These are phyloP conservation scores for Backusella morwellensis DNA, from an alignment of 192 early-diverging fungal species.

Conservation along the genomic window DNA sequence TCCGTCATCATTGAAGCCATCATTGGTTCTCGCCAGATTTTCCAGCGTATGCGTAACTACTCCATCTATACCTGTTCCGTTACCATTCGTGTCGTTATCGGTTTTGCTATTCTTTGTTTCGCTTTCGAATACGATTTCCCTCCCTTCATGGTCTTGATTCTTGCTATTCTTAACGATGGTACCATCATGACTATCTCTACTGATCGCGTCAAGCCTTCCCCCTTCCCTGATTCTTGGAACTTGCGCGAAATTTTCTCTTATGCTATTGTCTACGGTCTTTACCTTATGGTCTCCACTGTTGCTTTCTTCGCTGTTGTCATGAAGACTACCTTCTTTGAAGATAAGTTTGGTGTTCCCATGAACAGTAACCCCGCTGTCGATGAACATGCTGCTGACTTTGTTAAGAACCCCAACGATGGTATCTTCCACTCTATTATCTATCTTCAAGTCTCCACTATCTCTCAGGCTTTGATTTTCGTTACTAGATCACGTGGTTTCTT, in stretches of 20 bases:
- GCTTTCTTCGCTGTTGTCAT: conserved; percentile 63
- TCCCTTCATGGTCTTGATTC: conserved; percentile 81
- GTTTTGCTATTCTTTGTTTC: conserved; percentile 68
- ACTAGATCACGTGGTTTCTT: conserved; percentile 77
- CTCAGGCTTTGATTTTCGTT: conserved; percentile 78
- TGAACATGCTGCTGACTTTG: not conserved
- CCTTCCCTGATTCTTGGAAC: conserved; percentile 84
- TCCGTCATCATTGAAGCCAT: conserved; percentile 90
- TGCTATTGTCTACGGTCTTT: conserved; percentile 82
- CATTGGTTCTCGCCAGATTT: conserved; percentile 87
- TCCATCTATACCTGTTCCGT: conserved; percentile 90
- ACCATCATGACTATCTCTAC: conserved; percentile 90
- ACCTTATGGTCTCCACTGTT: conserved; percentile 77
- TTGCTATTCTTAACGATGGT: conserved; percentile 90
- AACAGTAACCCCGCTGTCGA: conserved; percentile 1
- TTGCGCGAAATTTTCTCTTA: conserved; percentile 83
- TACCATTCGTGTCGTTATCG: conserved; percentile 74
- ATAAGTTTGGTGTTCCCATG: conserved; percentile 18
- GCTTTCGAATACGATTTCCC: conserved; percentile 82
- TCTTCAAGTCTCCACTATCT: conserved; percentile 75
- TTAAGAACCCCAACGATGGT: conserved; percentile 56
- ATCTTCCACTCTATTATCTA: conserved; percentile 76
- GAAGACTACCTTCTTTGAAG: conserved; percentile 60
- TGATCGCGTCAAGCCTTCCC: conserved; percentile 78
- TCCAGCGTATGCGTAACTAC: conserved; percentile 95